phyloP scores from a whole-genome alignment of 768 basidiomycete genomes.

The Termitomyces sp. region DNA sequence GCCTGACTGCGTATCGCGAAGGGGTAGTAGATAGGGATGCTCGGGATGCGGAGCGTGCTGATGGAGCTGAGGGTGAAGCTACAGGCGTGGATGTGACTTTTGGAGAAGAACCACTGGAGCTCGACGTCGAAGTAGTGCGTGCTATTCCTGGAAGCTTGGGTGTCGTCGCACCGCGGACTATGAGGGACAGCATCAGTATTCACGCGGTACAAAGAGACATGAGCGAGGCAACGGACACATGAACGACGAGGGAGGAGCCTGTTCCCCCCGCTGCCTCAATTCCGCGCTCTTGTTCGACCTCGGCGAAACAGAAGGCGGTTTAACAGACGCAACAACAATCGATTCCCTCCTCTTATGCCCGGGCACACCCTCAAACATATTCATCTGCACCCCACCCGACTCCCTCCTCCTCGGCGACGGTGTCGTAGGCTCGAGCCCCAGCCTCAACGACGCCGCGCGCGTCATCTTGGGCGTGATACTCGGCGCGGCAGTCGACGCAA shows the following conservation, averaged over 20 bases:
- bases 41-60: slow-evolving; percentile 21
- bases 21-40: slow-evolving; percentile 27
- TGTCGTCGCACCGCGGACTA: slow-evolving; percentile 47
- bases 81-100: not conserved
- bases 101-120: slow-evolving; percentile 22
- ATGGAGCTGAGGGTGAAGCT: not conserved
- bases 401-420: slow-evolving; percentile 34
- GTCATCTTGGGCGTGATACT: slow-evolving; percentile 72
- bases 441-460: slow-evolving; percentile 65
- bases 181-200: not conserved
- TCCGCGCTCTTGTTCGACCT: slow-evolving; percentile 79
- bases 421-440: slow-evolving; percentile 46
- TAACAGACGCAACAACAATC: slow-evolving; percentile 65
- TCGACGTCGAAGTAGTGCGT: slow-evolving; percentile 41
- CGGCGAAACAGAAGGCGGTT: slow-evolving; percentile 64
- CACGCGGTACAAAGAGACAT: not conserved
- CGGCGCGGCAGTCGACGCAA: slow-evolving; percentile 75
- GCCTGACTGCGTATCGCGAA: slow-evolving; percentile 12
- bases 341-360: slow-evolving; percentile 81
- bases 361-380: slow-evolving; percentile 75
- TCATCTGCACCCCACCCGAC: slow-evolving; percentile 30
- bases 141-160: slow-evolving; percentile 42
- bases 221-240: slow-evolving; percentile 50
- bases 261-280: slow-evolving; percentile 58
- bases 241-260: slow-evolving; percentile 62